Percentiles rank a stretch among this genome's conserved stretches.
These are phyloP conservation scores for Leccinum subatratum DNA, from an alignment of 1,284 basidiomycete genomes.

Conservation along the genomic window DNA sequence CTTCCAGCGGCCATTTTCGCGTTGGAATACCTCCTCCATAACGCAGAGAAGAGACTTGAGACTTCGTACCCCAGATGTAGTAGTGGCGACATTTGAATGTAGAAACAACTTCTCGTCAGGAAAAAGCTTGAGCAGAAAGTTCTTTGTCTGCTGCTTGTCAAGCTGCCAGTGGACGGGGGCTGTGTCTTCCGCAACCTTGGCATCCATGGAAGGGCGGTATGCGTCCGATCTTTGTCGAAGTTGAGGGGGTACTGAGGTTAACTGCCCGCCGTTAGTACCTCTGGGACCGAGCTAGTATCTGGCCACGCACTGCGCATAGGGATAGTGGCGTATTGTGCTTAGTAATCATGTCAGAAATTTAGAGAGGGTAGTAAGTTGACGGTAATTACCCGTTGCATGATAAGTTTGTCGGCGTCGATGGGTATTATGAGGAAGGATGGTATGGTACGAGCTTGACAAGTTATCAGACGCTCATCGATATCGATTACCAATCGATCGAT, in stretches of 20 bases:
- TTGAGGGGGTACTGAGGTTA: background rate
- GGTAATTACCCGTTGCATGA: too few relatives aligned
- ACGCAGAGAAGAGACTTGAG: background rate
- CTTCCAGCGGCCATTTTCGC: background rate
- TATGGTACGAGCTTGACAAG: too few relatives aligned
- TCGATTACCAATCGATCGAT: too few relatives aligned
- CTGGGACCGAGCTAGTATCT: too few relatives aligned
- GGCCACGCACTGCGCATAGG: background rate
- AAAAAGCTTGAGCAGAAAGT: background rate
- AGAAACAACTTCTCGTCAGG: slow-evolving; percentile 1
- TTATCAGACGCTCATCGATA: too few relatives aligned
- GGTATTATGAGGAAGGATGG: too few relatives aligned
- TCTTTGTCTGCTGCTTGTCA: background rate
- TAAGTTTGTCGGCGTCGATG: too few relatives aligned
- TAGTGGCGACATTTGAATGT: background rate
- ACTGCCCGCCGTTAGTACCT: background rate
- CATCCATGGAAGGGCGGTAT: slow-evolving; percentile 3
- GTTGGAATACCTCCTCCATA: background rate
- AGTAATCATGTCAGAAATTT: slow-evolving; percentile 1
- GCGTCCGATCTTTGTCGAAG: background rate
- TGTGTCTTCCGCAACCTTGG: slow-evolving; percentile 3
- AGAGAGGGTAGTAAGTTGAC: too few relatives aligned
- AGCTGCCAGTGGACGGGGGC: slow-evolving; percentile 4
- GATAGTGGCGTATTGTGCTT: slow-evolving; percentile 3
- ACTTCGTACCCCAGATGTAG: background rate